A percentile compares a stretch with the other conserved stretches of the same genome.
Evolutionary conservation across 1,139 yeast species (phyloP).

Genomic region (Pichia cactophila): DNA sequence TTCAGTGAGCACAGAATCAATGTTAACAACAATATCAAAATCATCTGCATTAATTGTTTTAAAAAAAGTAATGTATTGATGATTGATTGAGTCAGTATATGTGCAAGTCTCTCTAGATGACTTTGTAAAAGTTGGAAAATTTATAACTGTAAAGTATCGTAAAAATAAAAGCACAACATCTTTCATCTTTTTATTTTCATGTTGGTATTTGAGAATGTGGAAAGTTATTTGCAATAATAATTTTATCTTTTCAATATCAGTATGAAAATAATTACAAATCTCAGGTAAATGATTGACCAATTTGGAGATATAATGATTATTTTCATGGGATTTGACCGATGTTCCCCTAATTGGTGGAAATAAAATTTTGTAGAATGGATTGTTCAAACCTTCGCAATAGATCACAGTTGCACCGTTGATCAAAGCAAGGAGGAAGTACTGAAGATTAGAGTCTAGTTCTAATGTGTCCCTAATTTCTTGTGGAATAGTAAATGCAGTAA

Average conservation of each 20-base stretch:
- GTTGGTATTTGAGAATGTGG: constrained; percentile 1
- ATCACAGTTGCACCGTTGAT: constrained; percentile 27
- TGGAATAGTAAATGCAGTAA: constrained; percentile 29
- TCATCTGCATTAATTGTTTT: constrained; percentile 15
- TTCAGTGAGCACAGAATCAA: constrained; percentile 20
- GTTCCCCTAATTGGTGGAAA: constrained; percentile 9
- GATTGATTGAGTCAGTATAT: constrained; percentile 18
- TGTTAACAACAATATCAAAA: constrained; percentile 16
- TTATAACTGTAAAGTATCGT: constrained; percentile 9
- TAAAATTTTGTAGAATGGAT: constrained; percentile 14
- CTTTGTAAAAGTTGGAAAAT: constrained; percentile 9
- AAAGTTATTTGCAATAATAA: constrained; percentile 4
- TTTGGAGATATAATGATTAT: constrained; percentile 8
- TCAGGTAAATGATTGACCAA: constrained; percentile 7
- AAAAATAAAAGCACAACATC: constrained; percentile 4
- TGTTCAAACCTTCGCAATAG: constrained; percentile 16
- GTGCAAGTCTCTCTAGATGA: constrained; percentile 1
- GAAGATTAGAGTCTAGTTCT: constrained; percentile 20
- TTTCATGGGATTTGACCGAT: neutral
- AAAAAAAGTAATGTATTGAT: constrained; percentile 18
- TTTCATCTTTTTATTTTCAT: constrained; percentile 1
- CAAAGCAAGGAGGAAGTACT: constrained; percentile 23
- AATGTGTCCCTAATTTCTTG: constrained; percentile 19
- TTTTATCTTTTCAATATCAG: constrained; percentile 13
- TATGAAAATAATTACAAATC: constrained; percentile 10